These are phyloP conservation scores for Ephemerocybe angulata DNA, from an alignment of 768 basidiomycete species.

Conservation along the genomic window DNA sequence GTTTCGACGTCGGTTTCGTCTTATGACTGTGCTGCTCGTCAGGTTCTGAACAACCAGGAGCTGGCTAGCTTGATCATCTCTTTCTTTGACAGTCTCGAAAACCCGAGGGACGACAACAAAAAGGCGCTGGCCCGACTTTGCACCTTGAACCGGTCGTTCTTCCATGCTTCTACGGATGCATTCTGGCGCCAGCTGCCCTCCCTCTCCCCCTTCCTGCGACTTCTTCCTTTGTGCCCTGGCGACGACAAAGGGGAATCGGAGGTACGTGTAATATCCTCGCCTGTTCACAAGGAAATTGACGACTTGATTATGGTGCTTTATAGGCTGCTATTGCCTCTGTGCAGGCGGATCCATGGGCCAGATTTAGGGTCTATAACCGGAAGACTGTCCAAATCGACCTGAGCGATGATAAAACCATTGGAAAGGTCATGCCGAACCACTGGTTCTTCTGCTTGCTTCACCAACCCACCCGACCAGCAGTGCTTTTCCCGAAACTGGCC, in stretches of 20 bases:
- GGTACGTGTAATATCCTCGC: too few relatives aligned
- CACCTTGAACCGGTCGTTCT: background rate
- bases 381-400: background rate
- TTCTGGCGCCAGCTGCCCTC: background rate
- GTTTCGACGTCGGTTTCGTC: too few relatives aligned
- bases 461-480: background rate
- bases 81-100: background rate
- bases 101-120: background rate
- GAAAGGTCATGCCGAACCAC: background rate
- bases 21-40: background rate
- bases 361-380: background rate
- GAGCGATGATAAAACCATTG: background rate
- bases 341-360: background rate
- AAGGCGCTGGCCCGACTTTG: background rate
- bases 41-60: slow-evolving; percentile 2
- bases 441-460: background rate
- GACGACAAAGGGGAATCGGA: background rate
- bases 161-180: background rate
- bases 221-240: background rate
- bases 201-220: background rate
- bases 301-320: too few relatives aligned
- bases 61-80: background rate
- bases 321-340: too few relatives aligned
- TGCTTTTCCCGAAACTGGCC: background rate
- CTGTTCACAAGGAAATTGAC: too few relatives aligned